Conservation (phyloP, 2,329 filamentous ascomycete genomes). For the Botrytis porri region DNA sequence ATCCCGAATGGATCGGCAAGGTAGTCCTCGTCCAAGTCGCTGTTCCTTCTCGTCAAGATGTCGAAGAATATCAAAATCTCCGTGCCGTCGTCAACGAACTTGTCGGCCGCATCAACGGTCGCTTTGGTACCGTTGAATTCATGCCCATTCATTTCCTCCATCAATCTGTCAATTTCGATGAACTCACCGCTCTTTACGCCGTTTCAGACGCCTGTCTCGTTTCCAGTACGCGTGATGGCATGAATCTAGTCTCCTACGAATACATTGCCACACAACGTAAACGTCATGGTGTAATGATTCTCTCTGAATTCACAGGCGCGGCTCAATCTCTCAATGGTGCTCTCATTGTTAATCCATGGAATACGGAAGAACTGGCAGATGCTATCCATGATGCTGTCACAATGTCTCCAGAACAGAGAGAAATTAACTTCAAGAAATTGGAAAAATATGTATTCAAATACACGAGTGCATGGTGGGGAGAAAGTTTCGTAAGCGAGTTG, state of each 20-base stretch:
- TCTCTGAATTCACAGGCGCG: slow-evolving; percentile 94
- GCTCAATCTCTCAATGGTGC: slow-evolving; percentile 92
- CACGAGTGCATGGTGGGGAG: slow-evolving; percentile 95
- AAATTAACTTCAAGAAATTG: slow-evolving; percentile 84
- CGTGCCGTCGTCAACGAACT: slow-evolving; percentile 95
- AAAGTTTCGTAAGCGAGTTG: slow-evolving; percentile 86
- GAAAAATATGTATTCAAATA: slow-evolving; percentile 97
- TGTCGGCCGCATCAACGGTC: slow-evolving; percentile 94
- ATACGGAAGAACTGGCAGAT: slow-evolving; percentile 90
- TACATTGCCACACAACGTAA: slow-evolving; percentile 94
- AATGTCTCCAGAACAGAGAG: slow-evolving; percentile 86
- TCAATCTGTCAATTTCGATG: slow-evolving; percentile 91
- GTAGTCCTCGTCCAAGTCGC: slow-evolving; percentile 95
- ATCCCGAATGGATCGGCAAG: slow-evolving; percentile 97
- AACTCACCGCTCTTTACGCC: slow-evolving; percentile 89
- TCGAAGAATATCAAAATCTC: slow-evolving; percentile 96
- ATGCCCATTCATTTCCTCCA: slow-evolving; percentile 99
- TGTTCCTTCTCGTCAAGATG: slow-evolving; percentile 89
- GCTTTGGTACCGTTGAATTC: slow-evolving; percentile 95
- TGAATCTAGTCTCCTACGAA: slow-evolving; percentile 98
- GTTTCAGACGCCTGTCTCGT: slow-evolving; percentile 91
- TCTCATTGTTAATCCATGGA: slow-evolving; percentile 97
- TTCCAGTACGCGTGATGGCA: slow-evolving; percentile 93
- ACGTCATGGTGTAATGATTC: slow-evolving; percentile 87
- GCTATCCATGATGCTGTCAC: slow-evolving; percentile 96